Evolutionary conservation across 2,329 filamentous ascomycete genomes (phyloP).

Genomic region (Zasmidium cellare): DNA sequence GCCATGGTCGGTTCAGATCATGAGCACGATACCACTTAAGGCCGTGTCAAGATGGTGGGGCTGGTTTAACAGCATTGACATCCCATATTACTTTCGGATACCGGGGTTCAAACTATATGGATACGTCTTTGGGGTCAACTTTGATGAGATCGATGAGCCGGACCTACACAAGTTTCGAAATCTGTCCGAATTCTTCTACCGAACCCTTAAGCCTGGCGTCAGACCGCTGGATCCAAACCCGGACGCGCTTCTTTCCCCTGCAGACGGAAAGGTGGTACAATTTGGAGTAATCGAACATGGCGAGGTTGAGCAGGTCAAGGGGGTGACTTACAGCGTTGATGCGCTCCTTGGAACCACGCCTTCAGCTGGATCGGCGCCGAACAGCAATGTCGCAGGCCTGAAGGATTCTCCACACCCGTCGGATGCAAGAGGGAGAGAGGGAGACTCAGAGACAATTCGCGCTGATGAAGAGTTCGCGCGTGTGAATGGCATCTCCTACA

Average conservation of each 20-base stretch:
- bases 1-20: constrained; percentile 89
- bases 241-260: constrained; percentile 79
- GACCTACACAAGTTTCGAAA: constrained; percentile 91
- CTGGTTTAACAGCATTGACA: constrained; percentile 82
- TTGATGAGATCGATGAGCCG: constrained; percentile 82
- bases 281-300: constrained; percentile 90
- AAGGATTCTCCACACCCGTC: constrained; percentile 39
- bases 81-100: constrained; percentile 83
- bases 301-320: constrained; percentile 97
- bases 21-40: constrained; percentile 90
- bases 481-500: constrained; percentile 95
- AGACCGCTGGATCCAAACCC: constrained; percentile 81
- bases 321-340: constrained; percentile 95
- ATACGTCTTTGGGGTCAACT: constrained; percentile 85
- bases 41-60: constrained; percentile 88
- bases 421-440: constrained; percentile 34
- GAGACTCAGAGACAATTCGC: constrained; percentile 63
- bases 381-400: constrained; percentile 36
- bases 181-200: constrained; percentile 95
- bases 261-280: constrained; percentile 88
- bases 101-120: constrained; percentile 92
- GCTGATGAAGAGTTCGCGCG: constrained; percentile 89
- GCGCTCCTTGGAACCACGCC: constrained; percentile 70
- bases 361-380: constrained; percentile 49
- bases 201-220: constrained; percentile 82